Conservation (phyloP, 2,329 filamentous ascomycete genomes). For the Penicillium sp. region DNA sequence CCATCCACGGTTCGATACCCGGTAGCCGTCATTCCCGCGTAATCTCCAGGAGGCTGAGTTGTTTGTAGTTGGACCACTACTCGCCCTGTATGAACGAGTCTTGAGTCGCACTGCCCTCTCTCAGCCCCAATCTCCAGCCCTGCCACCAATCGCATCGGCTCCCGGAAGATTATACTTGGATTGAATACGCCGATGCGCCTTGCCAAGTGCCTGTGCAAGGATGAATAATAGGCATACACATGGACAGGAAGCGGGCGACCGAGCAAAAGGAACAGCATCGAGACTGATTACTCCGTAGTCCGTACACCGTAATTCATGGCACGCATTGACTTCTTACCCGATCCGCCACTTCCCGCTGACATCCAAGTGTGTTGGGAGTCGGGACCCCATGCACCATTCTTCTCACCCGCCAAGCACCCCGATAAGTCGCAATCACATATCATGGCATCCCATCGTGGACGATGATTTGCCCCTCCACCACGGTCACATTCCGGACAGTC, state of each 20-base stretch:
- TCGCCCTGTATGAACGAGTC: slow-evolving; percentile 6
- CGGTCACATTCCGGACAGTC: neutral
- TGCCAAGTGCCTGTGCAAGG: neutral
- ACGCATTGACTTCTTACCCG: neutral
- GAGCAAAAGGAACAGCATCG: too few relatives aligned
- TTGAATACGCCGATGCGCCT: slow-evolving; percentile 2
- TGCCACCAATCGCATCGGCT: slow-evolving; percentile 20
- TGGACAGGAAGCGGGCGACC: too few relatives aligned
- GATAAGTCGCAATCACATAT: neutral
- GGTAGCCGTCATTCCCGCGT: slow-evolving; percentile 23
- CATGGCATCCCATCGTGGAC: neutral
- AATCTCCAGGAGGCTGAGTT: slow-evolving; percentile 11
- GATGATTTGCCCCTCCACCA: neutral
- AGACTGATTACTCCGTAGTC: neutral
- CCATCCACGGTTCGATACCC: slow-evolving; percentile 12
- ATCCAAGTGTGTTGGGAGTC: neutral
- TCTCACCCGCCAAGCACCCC: neutral
- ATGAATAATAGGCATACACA: too few relatives aligned
- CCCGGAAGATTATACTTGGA: slow-evolving; percentile 17
- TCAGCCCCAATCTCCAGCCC: slow-evolving; percentile 21
- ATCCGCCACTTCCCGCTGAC: slow-evolving; percentile 3
- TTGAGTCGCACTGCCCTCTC: slow-evolving; percentile 6
- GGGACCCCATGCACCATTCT: neutral
- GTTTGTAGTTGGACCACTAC: neutral
- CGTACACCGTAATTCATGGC: too few relatives aligned